Conservation (phyloP, 352 stramenopile genomes). For the Globisporangium nagaii region DNA sequence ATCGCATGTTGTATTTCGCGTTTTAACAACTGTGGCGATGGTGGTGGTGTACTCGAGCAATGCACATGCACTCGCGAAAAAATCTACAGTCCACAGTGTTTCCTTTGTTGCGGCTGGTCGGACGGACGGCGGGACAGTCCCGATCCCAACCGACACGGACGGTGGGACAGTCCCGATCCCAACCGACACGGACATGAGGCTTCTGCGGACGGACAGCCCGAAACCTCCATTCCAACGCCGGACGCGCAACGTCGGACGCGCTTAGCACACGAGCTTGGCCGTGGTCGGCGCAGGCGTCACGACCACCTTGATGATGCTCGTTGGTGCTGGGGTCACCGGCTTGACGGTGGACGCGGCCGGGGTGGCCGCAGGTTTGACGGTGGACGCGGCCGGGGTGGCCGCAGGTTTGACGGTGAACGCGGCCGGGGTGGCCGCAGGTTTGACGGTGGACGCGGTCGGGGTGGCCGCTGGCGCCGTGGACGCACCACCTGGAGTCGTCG, state of each 20-base stretch:
- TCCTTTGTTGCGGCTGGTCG: not conserved
- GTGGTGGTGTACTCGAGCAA: not conserved
- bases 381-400: not conserved
- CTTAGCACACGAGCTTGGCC: conserved; percentile 16
- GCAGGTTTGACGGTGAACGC: not conserved
- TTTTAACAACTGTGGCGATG: not conserved
- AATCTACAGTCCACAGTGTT: conserved; percentile 1
- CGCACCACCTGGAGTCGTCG: too few relatives aligned
- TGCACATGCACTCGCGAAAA: not conserved
- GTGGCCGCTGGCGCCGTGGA: not conserved
- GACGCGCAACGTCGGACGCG: not conserved
- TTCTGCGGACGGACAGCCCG: too few relatives aligned
- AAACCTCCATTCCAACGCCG: too few relatives aligned
- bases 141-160: too few relatives aligned
- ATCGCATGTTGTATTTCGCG: conserved; percentile 1
- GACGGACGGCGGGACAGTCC: too few relatives aligned
- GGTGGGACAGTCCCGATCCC: too few relatives aligned
- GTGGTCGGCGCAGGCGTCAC: conserved; percentile 12
- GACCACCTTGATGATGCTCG: conserved; percentile 14
- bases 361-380: not conserved
- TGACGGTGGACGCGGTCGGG: not conserved
- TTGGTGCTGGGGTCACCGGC: conserved; percentile 1
- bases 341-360: not conserved
- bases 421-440: not conserved
- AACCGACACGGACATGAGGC: too few relatives aligned